Evolutionary conservation across 129 eudicot species (phyloP), one percentile per base, ranked within the genome.

Genomic region (Centella asiatica): DNA sequence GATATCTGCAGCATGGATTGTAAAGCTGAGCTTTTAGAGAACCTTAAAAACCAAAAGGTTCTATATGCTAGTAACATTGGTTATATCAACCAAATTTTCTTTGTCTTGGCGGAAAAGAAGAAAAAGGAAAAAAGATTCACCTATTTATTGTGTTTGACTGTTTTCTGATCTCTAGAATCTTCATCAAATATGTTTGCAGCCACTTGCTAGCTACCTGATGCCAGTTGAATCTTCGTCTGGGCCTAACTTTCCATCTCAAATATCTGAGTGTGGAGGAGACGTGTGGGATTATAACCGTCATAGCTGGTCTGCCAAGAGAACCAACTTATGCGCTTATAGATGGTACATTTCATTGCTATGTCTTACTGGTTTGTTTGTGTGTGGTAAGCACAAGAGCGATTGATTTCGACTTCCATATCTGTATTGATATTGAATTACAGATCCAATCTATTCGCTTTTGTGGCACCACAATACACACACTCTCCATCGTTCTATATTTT

Each of bases 1-100:
- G 95, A 86, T 55, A 69, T 90, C 44, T 90, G 97, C 78, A 90
- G 95, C 81, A 86, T 74, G 59, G 89, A 90, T 64, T 90, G 95
- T 77, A 90, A 90, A 82, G 61, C 73, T 61, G 85, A 85, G 70
- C 71, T 90, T 68, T 53, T 86, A 67, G 77, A 83, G 56, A 86
- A 76, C 61, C 70, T 66, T 50, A 60, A 80, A 48, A 22, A 44
- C 44, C 73, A 67, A 19, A 55, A 80, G 90, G 90, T 83, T 32
- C 56, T 13, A 6, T 64, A 32, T 25, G 42, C 70, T 60, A 46
- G 31, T 9, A 15, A 51, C 28, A 19, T 33, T 28, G 29, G 22
- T 74, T 0, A 65, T 4, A 2, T 24, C 39, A 1, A 9, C 20
- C 48, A 2, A 49, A 9, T 68, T 46, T 56, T 33, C 5, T 23